Evolutionary conservation across 2,329 filamentous ascomycete genomes (phyloP).

Genomic region (Alternaria brassicae): DNA sequence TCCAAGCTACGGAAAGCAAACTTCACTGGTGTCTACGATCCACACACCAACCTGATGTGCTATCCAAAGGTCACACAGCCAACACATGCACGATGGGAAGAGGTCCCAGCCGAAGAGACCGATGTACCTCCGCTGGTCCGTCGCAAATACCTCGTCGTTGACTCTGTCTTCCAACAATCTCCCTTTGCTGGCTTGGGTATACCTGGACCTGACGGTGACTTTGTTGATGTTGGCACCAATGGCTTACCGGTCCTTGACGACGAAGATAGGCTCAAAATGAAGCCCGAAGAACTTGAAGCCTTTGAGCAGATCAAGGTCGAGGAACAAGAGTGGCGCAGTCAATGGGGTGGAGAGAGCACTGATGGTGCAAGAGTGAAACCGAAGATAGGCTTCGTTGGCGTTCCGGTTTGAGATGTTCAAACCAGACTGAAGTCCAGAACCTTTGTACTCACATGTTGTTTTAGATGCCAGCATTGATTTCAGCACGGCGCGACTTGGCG

Average conservation of each 20-base stretch:
- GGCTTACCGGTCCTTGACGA: slow-evolving; percentile 70
- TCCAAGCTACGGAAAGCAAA: slow-evolving; percentile 72
- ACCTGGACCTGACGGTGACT: slow-evolving; percentile 64
- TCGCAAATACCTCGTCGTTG: slow-evolving; percentile 69
- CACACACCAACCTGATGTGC: slow-evolving; percentile 91
- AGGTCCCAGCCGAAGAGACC: slow-evolving; percentile 60
- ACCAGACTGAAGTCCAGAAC: neutral
- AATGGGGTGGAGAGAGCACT: slow-evolving; percentile 74
- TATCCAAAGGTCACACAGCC: slow-evolving; percentile 89
- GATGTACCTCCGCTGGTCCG: slow-evolving; percentile 63
- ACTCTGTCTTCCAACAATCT: slow-evolving; percentile 66
- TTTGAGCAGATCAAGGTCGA: slow-evolving; percentile 71
- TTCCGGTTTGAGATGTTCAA: slow-evolving; percentile 51
- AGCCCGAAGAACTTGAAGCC: slow-evolving; percentile 72
- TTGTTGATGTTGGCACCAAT: slow-evolving; percentile 56
- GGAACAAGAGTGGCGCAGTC: slow-evolving; percentile 75
- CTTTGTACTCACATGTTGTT: neutral
- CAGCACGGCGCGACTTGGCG: neutral
- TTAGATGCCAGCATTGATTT: neutral
- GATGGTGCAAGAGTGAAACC: slow-evolving; percentile 58
- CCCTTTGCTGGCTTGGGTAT: slow-evolving; percentile 64
- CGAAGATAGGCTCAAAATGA: slow-evolving; percentile 71
- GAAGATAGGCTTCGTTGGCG: slow-evolving; percentile 58
- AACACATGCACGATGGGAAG: slow-evolving; percentile 82
- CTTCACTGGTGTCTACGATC: slow-evolving; percentile 82